Conservation (phyloP, 192 early-diverging fungal species). For the Mycoemilia scoparia region DNA sequence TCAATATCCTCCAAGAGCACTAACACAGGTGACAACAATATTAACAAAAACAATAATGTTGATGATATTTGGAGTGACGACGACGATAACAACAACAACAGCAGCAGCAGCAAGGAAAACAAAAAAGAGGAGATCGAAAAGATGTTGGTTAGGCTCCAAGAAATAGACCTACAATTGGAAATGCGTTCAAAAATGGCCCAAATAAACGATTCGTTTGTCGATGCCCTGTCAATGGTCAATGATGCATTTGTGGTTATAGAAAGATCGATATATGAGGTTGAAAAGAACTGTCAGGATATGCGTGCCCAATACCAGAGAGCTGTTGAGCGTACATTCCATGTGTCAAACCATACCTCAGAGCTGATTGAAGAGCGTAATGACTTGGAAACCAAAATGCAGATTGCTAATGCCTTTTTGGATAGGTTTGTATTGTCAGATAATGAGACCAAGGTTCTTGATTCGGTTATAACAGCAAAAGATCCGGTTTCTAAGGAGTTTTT, state of each 20-base stretch:
- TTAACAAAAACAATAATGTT: too few relatives aligned
- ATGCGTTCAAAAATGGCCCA: slow-evolving; percentile 7
- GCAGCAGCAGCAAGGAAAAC: neutral
- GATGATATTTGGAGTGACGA: too few relatives aligned
- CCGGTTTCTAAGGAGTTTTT: slow-evolving; percentile 3
- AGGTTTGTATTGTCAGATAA: slow-evolving; percentile 4
- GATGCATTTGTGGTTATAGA: slow-evolving; percentile 14
- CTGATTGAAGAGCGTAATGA: slow-evolving; percentile 16
- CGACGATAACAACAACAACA: slow-evolving; percentile 2
- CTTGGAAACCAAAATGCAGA: neutral
- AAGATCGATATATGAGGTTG: slow-evolving; percentile 5
- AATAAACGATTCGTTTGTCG: slow-evolving; percentile 14
- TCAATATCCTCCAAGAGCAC: too few relatives aligned
- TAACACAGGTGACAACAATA: too few relatives aligned
- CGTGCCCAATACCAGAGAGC: slow-evolving; percentile 8
- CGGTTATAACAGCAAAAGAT: neutral
- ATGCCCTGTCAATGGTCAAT: slow-evolving; percentile 9
- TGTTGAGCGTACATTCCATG: slow-evolving; percentile 5
- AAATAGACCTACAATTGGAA: slow-evolving; percentile 14
- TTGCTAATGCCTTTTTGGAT: slow-evolving; percentile 6
- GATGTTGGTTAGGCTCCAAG: slow-evolving; percentile 1
- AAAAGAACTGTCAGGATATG: slow-evolving; percentile 6
- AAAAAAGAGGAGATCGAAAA: neutral
- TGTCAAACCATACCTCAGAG: slow-evolving; percentile 6
- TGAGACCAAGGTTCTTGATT: slow-evolving; percentile 1